A percentile compares a stretch with the other conserved stretches of the same genome.
phyloP scores from a whole-genome alignment of 306 rosid genomes.

The Neltuma alba region DNA sequence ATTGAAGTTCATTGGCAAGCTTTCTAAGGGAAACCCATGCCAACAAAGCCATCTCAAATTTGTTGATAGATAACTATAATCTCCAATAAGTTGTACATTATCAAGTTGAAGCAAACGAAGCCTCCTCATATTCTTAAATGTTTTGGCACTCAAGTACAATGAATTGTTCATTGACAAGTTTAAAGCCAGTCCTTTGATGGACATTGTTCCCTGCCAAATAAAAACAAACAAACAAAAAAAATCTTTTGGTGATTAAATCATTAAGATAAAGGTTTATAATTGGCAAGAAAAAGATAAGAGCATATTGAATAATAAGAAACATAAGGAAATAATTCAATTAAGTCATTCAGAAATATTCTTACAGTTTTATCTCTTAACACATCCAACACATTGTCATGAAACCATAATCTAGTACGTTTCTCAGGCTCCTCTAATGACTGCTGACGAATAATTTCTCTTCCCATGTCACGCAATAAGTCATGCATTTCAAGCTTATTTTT shows the following conservation, averaged over 20 bases:
- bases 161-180: not conserved
- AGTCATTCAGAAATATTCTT: not conserved
- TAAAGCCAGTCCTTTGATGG: not conserved
- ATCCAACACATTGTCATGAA: not conserved
- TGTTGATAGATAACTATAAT: not conserved
- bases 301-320: not conserved
- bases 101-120: not conserved
- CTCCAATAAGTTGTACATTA: not conserved
- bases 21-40: not conserved
- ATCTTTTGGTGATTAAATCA: not conserved
- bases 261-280: not conserved
- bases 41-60: not conserved
- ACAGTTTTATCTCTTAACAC: not conserved
- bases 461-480: not conserved
- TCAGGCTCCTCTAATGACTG: not conserved
- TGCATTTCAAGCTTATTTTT: conserved; percentile 6
- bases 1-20: not conserved
- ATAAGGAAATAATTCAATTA: not conserved
- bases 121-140: not conserved
- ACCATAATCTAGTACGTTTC: not conserved
- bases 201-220: not conserved
- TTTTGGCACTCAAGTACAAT: not conserved
- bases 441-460: not conserved
- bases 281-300: not conserved
- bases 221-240: not conserved